Evolutionary conservation across 345 rosid species (phyloP).

Genomic region (Sisymbrium irio): DNA sequence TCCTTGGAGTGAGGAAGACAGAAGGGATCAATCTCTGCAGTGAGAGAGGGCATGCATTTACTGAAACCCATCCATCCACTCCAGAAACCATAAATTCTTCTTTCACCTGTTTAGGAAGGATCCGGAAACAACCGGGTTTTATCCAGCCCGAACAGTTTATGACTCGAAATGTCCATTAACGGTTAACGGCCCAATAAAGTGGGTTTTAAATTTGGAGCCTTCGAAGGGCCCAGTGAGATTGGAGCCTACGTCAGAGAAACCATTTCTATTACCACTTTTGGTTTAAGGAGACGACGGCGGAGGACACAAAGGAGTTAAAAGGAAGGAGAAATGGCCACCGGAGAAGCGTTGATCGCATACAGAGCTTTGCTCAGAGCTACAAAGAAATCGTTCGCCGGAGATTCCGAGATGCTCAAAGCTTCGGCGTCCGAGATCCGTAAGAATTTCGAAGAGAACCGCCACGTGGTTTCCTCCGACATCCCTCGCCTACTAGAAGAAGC

Average conservation of each 20-base stretch:
- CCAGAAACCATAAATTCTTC: background rate
- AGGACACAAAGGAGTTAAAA: background rate
- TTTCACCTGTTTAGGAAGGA: background rate
- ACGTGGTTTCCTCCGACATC: slow-evolving; percentile 58
- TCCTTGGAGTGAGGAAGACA: background rate
- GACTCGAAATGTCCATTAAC: background rate
- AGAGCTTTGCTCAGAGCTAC: slow-evolving; percentile 70
- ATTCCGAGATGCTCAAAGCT: slow-evolving; percentile 64
- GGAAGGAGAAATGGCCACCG: slow-evolving; percentile 39
- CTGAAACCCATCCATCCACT: background rate
- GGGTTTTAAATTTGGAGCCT: background rate
- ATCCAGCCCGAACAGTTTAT: background rate
- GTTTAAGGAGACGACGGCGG: slow-evolving; percentile 7
- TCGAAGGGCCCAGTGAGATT: background rate
- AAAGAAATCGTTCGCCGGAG: slow-evolving; percentile 72
- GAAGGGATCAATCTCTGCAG: background rate
- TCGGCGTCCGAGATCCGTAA: slow-evolving; percentile 71
- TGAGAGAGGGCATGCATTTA: background rate
- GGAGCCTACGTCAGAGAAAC: slow-evolving; percentile 11
- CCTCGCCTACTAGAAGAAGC: slow-evolving; percentile 77
- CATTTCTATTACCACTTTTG: background rate
- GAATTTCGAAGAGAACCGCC: slow-evolving; percentile 81
- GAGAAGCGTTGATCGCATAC: slow-evolving; percentile 62
- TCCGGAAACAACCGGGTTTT: background rate
- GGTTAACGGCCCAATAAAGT: background rate